Conservation (phyloP, 257 asterid species). For the Lycium ferocissimum region DNA sequence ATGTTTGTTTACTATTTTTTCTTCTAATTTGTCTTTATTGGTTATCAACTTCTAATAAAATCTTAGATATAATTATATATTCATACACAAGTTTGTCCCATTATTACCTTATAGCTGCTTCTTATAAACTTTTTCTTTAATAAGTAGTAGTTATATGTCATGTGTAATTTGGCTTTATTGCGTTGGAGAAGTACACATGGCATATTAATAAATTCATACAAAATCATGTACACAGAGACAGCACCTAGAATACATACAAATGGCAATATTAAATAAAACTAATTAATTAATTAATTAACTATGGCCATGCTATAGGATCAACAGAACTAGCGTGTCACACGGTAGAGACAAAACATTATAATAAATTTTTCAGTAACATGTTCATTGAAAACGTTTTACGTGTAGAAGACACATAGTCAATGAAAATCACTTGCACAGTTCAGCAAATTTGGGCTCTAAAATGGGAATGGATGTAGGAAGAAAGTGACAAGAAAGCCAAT, state of each 20-base stretch:
- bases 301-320: neutral
- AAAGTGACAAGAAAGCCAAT: neutral
- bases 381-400: neutral
- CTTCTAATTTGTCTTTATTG: neutral
- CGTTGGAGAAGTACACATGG: neutral
- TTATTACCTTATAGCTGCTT: neutral
- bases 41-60: neutral
- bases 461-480: neutral
- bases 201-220: constrained; percentile 1
- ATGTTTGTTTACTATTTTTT: neutral
- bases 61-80: neutral
- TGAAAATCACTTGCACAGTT: neutral
- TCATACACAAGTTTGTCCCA: neutral
- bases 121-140: neutral
- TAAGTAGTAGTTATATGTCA: neutral
- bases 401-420: neutral
- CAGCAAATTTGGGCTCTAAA: neutral
- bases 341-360: neutral
- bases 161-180: neutral
- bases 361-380: neutral
- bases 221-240: neutral
- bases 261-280: neutral
- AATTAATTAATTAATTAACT: neutral
- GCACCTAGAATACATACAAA: neutral
- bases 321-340: neutral